A percentile compares a stretch with the other conserved stretches of the same genome.
These are phyloP conservation scores for Pterocarpus santalinus DNA, from an alignment of 306 rosid genomes.

Conservation along the genomic window DNA sequence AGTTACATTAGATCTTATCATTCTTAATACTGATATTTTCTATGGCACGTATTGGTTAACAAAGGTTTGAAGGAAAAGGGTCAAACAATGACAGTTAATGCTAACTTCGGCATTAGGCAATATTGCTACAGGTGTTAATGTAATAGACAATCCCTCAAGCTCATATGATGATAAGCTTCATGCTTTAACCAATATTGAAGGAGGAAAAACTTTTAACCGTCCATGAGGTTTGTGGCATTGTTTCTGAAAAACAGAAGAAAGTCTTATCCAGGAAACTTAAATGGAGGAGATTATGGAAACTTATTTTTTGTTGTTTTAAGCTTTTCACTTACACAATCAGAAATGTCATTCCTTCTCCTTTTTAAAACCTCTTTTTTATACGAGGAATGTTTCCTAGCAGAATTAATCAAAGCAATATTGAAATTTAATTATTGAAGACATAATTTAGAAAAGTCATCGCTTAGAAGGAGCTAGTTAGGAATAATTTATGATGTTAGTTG, in stretches of 20 bases:
- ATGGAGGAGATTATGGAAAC: background rate
- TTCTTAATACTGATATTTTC: background rate
- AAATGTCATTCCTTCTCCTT: background rate
- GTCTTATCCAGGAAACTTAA: background rate
- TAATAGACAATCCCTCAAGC: background rate
- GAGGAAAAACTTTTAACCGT: background rate
- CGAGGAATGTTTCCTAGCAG: background rate
- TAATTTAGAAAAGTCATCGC: background rate
- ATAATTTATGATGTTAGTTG: background rate
- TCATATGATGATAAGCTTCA: background rate
- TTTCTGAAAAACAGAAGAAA: too few relatives aligned
- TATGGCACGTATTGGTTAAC: background rate
- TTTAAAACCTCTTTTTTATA: background rate
- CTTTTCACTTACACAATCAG: background rate
- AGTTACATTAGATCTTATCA: conserved; percentile 3
- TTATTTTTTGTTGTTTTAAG: background rate
- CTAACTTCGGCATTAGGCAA: background rate
- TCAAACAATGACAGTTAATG: background rate
- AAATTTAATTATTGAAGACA: conserved; percentile 17
- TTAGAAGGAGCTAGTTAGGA: conserved; percentile 14
- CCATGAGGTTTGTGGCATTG: background rate
- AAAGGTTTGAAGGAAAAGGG: background rate
- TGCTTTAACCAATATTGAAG: background rate
- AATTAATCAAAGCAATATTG: background rate
- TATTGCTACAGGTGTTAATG: too few relatives aligned